phyloP scores from a whole-genome alignment of 2,329 filamentous ascomycete genomes.

The Apiospora marii region DNA sequence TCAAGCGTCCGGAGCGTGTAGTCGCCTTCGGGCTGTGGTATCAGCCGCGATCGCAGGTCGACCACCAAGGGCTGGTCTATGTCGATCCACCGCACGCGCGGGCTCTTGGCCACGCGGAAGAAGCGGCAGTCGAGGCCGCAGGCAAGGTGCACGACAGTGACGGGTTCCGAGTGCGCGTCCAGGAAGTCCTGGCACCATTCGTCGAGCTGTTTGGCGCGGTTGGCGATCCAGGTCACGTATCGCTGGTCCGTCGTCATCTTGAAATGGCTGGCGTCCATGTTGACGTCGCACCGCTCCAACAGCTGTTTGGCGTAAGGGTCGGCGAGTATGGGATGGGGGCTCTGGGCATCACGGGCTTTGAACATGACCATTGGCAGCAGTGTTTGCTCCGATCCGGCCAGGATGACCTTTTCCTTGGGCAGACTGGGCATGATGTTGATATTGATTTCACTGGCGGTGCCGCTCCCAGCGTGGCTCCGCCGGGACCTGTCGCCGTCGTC shows the following conservation, averaged over 20 bases:
- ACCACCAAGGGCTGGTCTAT: constrained; percentile 35
- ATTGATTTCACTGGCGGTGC: constrained; percentile 10
- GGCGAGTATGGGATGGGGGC: constrained; percentile 30
- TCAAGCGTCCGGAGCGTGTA: constrained; percentile 29
- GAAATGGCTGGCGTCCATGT: constrained; percentile 30
- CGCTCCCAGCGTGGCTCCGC: constrained; percentile 5
- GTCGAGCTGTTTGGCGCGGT: constrained; percentile 33
- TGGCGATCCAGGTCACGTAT: constrained; percentile 32
- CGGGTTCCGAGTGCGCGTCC: constrained; percentile 31
- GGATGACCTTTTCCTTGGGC: constrained; percentile 29
- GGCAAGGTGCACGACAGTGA: constrained; percentile 36
- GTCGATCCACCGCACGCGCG: constrained; percentile 36
- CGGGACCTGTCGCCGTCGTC: neutral
- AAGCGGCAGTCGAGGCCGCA: constrained; percentile 37
- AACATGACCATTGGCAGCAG: constrained; percentile 32
- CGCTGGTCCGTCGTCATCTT: constrained; percentile 30
- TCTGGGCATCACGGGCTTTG: constrained; percentile 31
- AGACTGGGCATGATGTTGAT: constrained; percentile 8
- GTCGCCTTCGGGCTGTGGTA: constrained; percentile 29
- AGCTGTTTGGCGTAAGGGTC: constrained; percentile 32
- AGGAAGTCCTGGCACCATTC: constrained; percentile 36
- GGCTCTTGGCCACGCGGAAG: constrained; percentile 28
- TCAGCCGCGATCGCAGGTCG: constrained; percentile 32
- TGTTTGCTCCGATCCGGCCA: constrained; percentile 35
- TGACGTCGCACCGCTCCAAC: constrained; percentile 34